Evolutionary conservation across 768 basidiomycete species (phyloP), one percentile per base, ranked within the genome.

Genomic region (Xerocomellus intermedius): DNA sequence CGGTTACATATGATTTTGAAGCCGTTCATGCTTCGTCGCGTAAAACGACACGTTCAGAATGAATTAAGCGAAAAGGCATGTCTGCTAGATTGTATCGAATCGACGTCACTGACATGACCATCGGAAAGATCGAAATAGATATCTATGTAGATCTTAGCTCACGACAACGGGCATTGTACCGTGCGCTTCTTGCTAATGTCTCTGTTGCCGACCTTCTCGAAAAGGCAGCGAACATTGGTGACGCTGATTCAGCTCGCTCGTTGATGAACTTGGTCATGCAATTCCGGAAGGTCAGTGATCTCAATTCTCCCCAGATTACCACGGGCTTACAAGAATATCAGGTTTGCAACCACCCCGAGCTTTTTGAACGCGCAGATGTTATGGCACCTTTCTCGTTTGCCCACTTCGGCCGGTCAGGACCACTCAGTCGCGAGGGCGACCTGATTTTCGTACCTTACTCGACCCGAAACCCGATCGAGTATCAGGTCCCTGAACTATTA

Each of bases 191-290:
- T 17, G 88, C 92, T 42, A 95, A 96, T 65, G 93, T 98, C 37
- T 98, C 96, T 44, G 87, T 99, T 49, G 84, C 92, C 16, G 97
- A 98, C 68, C 83, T 99, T 35, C 77, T 99, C 46, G 89, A 89
- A 63, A 95, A 97, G 70, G 95, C 97, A 10, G 86, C 91, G 4
- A 91, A 91, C 60, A 84, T 93, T 56, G 90, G 93, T 16, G 93
- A 96, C 63, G 90, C 85, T 7, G 91, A 94, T 61, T 92, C 91
- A 30, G 93, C 94, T 48, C 86, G 93, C 50, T 92, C 94, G 8
- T 76, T 99, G 56, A 98, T 98, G 96, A 99, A 98, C 72, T 81
- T 99, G 56, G 97, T 99, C 58, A 99, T 99, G 97, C 97, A 99
- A 70, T 98, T 98, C 79, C 87, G 97, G 62, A 99, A 99, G 79